Evolutionary conservation across 768 basidiomycete species (phyloP).

Genomic region (Galerina sulciceps): DNA sequence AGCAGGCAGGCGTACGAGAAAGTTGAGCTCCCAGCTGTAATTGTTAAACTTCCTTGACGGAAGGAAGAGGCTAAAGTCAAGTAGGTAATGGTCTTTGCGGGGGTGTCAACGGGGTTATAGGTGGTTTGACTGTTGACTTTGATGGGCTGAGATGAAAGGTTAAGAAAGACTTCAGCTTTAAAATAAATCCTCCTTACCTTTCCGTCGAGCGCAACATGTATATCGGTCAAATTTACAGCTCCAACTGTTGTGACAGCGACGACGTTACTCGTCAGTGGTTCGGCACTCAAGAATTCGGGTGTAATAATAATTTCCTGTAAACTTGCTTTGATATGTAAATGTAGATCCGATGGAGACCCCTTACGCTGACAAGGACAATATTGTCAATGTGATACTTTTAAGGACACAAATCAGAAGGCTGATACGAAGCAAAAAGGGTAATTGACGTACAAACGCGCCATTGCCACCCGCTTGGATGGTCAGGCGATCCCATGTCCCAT

Average conservation of each 20-base stretch:
- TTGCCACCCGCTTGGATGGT: slow-evolving; percentile 50
- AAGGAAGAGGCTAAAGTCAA: slow-evolving; percentile 44
- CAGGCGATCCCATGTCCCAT: slow-evolving; percentile 53
- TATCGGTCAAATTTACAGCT: slow-evolving; percentile 42
- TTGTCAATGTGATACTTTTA: slow-evolving; percentile 54
- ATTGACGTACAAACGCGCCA: slow-evolving; percentile 42
- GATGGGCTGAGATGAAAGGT: slow-evolving; percentile 26
- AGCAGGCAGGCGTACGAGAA: slow-evolving; percentile 49
- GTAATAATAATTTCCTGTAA: slow-evolving; percentile 44
- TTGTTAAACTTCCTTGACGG: slow-evolving; percentile 42
- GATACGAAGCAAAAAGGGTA: neutral
- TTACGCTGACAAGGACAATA: slow-evolving; percentile 45
- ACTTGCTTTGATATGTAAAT: neutral
- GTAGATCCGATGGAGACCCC: slow-evolving; percentile 6
- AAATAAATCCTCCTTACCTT: slow-evolving; percentile 28
- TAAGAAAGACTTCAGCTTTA: neutral
- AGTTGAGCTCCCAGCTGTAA: slow-evolving; percentile 42
- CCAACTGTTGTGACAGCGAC: slow-evolving; percentile 55
- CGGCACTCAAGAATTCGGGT: slow-evolving; percentile 55
- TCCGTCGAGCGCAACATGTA: slow-evolving; percentile 42
- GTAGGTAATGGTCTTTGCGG: slow-evolving; percentile 52
- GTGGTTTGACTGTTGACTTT: slow-evolving; percentile 38
- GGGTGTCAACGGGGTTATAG: slow-evolving; percentile 49
- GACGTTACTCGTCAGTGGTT: slow-evolving; percentile 50
- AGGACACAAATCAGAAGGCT: neutral